Evolutionary conservation across 441 rosid genomes (phyloP).

Genomic region (Raphanus hybrid): DNA sequence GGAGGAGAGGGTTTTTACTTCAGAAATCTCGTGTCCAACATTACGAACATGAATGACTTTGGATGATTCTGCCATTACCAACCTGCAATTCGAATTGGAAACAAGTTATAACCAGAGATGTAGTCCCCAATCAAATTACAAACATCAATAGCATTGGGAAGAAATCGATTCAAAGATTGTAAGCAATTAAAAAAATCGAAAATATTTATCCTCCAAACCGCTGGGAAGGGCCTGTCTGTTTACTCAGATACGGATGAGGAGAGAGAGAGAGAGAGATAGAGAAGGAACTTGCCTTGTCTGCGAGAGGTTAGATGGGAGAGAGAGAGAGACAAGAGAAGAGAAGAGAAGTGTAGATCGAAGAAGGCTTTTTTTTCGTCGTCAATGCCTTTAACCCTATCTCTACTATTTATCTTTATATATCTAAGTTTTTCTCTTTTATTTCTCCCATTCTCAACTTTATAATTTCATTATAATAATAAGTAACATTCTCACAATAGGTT

Average conservation of each 20-base stretch:
- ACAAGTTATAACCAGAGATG: constrained; percentile 5
- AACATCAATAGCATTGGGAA: constrained; percentile 3
- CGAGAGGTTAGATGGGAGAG: constrained; percentile 9
- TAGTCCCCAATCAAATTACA: constrained; percentile 8
- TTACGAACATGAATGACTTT: constrained; percentile 99
- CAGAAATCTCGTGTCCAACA: constrained; percentile 97
- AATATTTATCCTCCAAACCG: constrained; percentile 10
- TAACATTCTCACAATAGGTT: not conserved
- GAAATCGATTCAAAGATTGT: constrained; percentile 3
- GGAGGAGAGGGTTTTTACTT: constrained; percentile 50
- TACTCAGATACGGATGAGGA: not conserved
- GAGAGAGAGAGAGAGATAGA: constrained; percentile 30
- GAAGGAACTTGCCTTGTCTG: constrained; percentile 52
- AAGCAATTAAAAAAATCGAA: not conserved
- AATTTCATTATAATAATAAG: not conserved
- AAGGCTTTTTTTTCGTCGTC: constrained; percentile 29
- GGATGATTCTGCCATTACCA: constrained; percentile 85
- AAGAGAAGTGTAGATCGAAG: constrained; percentile 33
- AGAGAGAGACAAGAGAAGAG: not conserved
- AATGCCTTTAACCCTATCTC: constrained; percentile 38
- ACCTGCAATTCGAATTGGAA: constrained; percentile 18
- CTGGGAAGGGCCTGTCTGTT: not conserved
- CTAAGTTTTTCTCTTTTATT: not conserved
- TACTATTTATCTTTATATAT: constrained; percentile 16
- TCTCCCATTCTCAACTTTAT: not conserved